phyloP scores from a whole-genome alignment of 345 rosid species.

The Corymbia maculata region DNA sequence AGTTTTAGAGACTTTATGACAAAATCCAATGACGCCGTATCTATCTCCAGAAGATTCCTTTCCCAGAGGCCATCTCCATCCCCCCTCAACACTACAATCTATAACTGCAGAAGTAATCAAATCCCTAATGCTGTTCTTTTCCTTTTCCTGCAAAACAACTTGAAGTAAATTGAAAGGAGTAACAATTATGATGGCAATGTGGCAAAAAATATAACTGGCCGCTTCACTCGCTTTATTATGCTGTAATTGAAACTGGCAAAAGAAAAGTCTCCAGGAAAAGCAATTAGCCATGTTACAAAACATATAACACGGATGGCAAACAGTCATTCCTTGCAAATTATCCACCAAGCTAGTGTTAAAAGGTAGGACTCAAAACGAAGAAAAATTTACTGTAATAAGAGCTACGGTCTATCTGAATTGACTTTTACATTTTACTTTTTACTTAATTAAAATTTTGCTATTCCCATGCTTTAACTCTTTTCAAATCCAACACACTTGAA shows the following conservation, averaged over 20 bases:
- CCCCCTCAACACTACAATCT: slow-evolving; percentile 61
- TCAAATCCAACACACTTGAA: not conserved
- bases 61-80: slow-evolving; percentile 56
- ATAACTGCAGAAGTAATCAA: slow-evolving; percentile 41
- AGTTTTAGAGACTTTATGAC: slow-evolving; percentile 28
- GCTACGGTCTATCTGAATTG: not conserved
- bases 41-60: slow-evolving; percentile 29
- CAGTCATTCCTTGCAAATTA: not conserved
- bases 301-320: not conserved
- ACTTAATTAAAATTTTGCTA: not conserved
- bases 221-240: not conserved
- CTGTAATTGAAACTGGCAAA: not conserved
- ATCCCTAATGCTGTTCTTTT: slow-evolving; percentile 27
- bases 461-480: not conserved
- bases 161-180: not conserved
- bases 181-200: not conserved
- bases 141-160: slow-evolving; percentile 37
- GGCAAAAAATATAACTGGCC: not conserved
- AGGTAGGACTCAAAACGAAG: not conserved
- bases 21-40: slow-evolving; percentile 26
- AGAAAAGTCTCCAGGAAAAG: not conserved
- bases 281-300: not conserved
- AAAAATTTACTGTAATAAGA: not conserved
- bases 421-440: not conserved
- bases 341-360: not conserved